Percentiles rank a stretch among this genome's conserved stretches.
Conservation (phyloP, 345 rosid species). For the Syzygium jambos region DNA sequence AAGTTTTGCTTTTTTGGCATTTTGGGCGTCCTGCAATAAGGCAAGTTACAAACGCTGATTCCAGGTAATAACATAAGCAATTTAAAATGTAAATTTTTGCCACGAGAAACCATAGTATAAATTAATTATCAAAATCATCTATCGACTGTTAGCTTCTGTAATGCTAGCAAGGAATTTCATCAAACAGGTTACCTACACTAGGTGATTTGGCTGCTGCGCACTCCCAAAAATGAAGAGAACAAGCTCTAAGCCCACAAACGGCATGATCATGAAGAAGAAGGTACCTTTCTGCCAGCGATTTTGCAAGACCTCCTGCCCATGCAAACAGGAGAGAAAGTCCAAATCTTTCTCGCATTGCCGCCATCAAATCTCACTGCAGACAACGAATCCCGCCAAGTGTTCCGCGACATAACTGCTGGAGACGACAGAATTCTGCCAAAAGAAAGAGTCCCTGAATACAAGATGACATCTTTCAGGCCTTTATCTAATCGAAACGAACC, state of each 20-base stretch:
- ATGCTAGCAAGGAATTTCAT: neutral
- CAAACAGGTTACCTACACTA: neutral
- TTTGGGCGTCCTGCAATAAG: slow-evolving; percentile 64
- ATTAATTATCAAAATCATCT: neutral
- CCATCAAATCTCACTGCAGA: slow-evolving; percentile 4
- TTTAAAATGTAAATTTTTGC: neutral
- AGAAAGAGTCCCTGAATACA: slow-evolving; percentile 15
- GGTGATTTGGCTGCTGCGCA: neutral
- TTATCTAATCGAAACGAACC: neutral
- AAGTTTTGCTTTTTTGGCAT: slow-evolving; percentile 78
- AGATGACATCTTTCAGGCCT: neutral
- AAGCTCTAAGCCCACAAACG: neutral
- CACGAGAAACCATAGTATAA: neutral
- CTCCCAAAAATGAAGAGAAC: neutral
- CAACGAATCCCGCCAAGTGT: slow-evolving; percentile 8
- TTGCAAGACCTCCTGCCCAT: slow-evolving; percentile 91
- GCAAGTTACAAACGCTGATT: slow-evolving; percentile 7
- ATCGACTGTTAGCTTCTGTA: neutral
- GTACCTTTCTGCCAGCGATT: slow-evolving; percentile 86
- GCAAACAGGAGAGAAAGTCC: slow-evolving; percentile 56
- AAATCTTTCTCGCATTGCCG: slow-evolving; percentile 36
- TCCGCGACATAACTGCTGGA: slow-evolving; percentile 24
- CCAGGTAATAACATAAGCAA: neutral
- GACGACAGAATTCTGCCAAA: slow-evolving; percentile 22
- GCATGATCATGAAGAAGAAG: neutral